phyloP scores from a whole-genome alignment of 1,284 basidiomycete species.

The Salmacisia buchloeana region DNA sequence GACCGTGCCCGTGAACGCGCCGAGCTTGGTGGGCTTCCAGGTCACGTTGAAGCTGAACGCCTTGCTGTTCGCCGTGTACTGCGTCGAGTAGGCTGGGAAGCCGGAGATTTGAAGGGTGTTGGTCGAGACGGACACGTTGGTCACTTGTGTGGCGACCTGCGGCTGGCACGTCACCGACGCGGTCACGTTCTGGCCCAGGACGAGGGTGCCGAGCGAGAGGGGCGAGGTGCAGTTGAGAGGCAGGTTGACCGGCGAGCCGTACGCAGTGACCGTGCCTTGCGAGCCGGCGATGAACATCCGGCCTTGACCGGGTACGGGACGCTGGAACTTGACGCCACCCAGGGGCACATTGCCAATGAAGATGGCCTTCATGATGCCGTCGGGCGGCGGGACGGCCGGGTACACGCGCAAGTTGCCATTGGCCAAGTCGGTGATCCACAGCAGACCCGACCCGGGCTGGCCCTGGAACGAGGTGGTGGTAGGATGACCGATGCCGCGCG shows the following conservation, averaged over 20 bases:
- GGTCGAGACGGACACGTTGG: not conserved
- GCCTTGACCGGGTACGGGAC: conserved; percentile 14
- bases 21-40: conserved; percentile 10
- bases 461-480: conserved; percentile 14
- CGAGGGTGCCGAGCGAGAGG: conserved; percentile 8
- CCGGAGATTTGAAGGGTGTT: not conserved
- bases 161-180: conserved; percentile 10
- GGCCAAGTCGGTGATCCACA: conserved; percentile 14
- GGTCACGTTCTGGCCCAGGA: not conserved
- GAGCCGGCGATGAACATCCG: conserved; percentile 11
- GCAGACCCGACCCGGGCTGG: conserved; percentile 11
- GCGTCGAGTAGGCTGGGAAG: not conserved
- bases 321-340: conserved; percentile 12
- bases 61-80: not conserved
- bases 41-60: conserved; percentile 15
- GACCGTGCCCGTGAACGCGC: conserved; percentile 4
- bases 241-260: conserved; percentile 16
- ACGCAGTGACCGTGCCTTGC: conserved; percentile 5
- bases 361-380: conserved; percentile 13
- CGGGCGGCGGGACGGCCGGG: conserved; percentile 6
- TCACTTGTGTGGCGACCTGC: conserved; percentile 7
- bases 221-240: conserved; percentile 14
- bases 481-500: conserved; percentile 14
- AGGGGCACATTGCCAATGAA: conserved; percentile 4
- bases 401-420: conserved; percentile 15